These are phyloP conservation scores for Bretschneidera sinensis DNA, from an alignment of 345 rosid genomes.

Conservation along the genomic window DNA sequence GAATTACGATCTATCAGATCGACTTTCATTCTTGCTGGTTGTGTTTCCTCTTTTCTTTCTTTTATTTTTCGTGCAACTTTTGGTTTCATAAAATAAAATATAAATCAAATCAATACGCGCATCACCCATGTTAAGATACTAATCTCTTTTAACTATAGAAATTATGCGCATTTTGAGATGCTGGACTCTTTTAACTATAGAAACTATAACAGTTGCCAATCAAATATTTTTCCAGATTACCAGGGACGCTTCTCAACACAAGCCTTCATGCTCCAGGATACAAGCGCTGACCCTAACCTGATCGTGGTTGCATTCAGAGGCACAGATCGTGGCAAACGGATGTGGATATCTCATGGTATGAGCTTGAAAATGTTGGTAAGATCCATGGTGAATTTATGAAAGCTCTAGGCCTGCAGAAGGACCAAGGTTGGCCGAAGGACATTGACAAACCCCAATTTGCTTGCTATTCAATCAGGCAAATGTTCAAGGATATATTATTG, in stretches of 20 bases:
- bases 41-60: too few species aligned
- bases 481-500: slow-evolving; percentile 27
- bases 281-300: slow-evolving; percentile 33
- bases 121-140: too few species aligned
- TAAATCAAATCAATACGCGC: too few species aligned
- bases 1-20: too few species aligned
- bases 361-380: slow-evolving; percentile 39
- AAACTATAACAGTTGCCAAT: too few species aligned
- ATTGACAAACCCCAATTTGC: slow-evolving; percentile 25
- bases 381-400: slow-evolving; percentile 58
- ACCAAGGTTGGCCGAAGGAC: slow-evolving; percentile 35
- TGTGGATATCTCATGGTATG: slow-evolving; percentile 53
- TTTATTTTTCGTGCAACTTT: too few species aligned
- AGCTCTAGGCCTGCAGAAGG: slow-evolving; percentile 53
- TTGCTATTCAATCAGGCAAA: slow-evolving; percentile 33
- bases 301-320: slow-evolving; percentile 60
- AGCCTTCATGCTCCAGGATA: slow-evolving; percentile 44
- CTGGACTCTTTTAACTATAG: too few species aligned
- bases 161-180: too few species aligned
- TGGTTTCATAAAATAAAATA: too few species aligned
- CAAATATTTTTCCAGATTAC: too few species aligned
- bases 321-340: slow-evolving; percentile 48
- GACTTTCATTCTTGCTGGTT: too few species aligned
- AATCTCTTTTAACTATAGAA: too few species aligned
- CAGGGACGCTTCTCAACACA: slow-evolving; percentile 34